Conservation (phyloP, 352 stramenopile species). For the Aphanomyces euteiches region DNA sequence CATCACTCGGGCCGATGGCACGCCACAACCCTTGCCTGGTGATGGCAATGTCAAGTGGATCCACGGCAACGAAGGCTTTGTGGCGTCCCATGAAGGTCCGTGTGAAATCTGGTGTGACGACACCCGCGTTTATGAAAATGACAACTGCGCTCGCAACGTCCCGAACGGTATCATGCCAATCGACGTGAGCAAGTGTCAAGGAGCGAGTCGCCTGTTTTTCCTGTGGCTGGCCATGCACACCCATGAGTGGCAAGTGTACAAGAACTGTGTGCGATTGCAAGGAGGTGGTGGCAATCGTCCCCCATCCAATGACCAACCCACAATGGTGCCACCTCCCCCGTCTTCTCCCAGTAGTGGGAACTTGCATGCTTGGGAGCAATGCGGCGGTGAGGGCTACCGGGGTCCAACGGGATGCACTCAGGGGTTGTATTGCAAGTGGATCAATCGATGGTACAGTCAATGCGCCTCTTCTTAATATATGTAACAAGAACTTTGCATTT, state of each 20-base stretch:
- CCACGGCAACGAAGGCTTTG: constrained; percentile 35
- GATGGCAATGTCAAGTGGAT: constrained; percentile 32
- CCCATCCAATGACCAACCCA: neutral
- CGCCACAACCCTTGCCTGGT: constrained; percentile 30
- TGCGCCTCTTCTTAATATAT: neutral
- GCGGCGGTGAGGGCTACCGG: constrained; percentile 23
- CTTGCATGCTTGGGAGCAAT: constrained; percentile 9
- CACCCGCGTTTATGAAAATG: constrained; percentile 39
- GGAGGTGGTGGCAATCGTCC: neutral
- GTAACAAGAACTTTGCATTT: too few species aligned
- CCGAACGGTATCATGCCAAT: constrained; percentile 40
- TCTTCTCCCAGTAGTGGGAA: neutral
- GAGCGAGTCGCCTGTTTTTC: constrained; percentile 33
- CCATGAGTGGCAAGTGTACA: constrained; percentile 32
- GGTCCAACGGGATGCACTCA: constrained; percentile 14
- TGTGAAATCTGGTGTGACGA: constrained; percentile 55
- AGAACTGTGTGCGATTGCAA: constrained; percentile 17
- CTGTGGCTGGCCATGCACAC: constrained; percentile 33
- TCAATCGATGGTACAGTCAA: constrained; percentile 24
- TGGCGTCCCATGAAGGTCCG: constrained; percentile 39
- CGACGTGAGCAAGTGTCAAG: constrained; percentile 38
- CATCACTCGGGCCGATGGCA: constrained; percentile 28
- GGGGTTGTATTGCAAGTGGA: neutral
- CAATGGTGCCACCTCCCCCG: neutral
- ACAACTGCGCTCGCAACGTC: constrained; percentile 44